Conservation (phyloP, 805 yeast species). For the Metschnikowia reukaufii region DNA sequence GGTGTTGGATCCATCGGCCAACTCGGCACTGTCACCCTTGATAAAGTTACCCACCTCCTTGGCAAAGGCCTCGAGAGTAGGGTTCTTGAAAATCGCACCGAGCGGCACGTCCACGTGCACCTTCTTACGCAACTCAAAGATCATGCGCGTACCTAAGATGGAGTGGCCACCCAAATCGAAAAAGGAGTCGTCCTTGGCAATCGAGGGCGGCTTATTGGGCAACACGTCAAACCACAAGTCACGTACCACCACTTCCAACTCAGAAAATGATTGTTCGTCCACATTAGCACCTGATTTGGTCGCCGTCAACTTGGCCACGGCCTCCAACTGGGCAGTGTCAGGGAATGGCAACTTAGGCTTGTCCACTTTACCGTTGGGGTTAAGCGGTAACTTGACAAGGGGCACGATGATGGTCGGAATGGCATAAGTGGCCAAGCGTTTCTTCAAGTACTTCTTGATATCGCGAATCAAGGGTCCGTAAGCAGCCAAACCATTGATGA, state of each 20-base stretch:
- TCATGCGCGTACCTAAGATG: slow-evolving; percentile 94
- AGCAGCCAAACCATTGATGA: slow-evolving; percentile 75
- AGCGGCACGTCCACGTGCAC: slow-evolving; percentile 81
- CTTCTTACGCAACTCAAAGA: slow-evolving; percentile 81
- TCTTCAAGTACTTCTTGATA: slow-evolving; percentile 72
- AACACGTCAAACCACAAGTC: slow-evolving; percentile 84
- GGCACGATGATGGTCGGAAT: slow-evolving; percentile 92
- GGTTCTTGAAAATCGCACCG: slow-evolving; percentile 85
- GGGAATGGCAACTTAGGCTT: slow-evolving; percentile 97
- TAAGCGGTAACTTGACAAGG: slow-evolving; percentile 79
- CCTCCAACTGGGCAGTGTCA: slow-evolving; percentile 76
- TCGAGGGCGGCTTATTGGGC: slow-evolving; percentile 79
- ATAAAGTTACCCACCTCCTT: slow-evolving; percentile 61
- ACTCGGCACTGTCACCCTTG: slow-evolving; percentile 49
- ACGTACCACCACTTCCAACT: slow-evolving; percentile 64
- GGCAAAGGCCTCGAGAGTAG: slow-evolving; percentile 81
- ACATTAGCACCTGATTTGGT: slow-evolving; percentile 42
- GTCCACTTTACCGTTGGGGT: slow-evolving; percentile 98
- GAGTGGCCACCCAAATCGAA: slow-evolving; percentile 99
- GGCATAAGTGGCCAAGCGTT: slow-evolving; percentile 88
- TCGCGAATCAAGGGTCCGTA: slow-evolving; percentile 78
- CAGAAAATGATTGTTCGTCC: slow-evolving; percentile 49
- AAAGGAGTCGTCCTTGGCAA: slow-evolving; percentile 81
- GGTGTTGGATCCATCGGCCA: slow-evolving; percentile 31
- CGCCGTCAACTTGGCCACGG: slow-evolving; percentile 59